Conservation (phyloP, 352 stramenopile genomes). For the Phytophthora crassamura region DNA sequence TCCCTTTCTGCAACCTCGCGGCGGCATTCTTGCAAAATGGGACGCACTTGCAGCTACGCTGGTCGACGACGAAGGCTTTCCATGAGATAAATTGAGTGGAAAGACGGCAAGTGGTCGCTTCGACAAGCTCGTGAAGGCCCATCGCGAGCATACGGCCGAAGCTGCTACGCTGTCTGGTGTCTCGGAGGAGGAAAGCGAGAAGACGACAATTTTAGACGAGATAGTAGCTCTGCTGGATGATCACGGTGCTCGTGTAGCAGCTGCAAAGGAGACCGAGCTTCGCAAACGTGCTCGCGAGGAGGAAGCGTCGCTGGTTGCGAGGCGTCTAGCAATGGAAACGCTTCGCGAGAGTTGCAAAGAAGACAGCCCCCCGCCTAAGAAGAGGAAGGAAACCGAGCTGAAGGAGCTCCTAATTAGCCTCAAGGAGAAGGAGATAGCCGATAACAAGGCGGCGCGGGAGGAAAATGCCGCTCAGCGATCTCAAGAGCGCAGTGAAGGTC, state of each 20-base stretch:
- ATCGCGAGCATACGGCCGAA: neutral
- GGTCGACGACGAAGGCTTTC: slow-evolving; percentile 9
- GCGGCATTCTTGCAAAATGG: slow-evolving; percentile 5
- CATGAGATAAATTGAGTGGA: neutral
- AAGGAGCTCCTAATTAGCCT: slow-evolving; percentile 7
- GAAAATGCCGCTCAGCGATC: neutral
- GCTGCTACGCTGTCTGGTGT: neutral
- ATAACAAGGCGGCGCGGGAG: slow-evolving; percentile 1
- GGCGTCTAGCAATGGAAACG: slow-evolving; percentile 6
- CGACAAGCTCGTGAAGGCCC: slow-evolving; percentile 9
- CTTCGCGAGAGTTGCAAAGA: neutral
- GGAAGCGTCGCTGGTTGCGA: neutral
- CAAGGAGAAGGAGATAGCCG: neutral
- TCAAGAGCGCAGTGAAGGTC: slow-evolving; percentile 3
- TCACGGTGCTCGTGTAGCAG: neutral
- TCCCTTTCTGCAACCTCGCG: slow-evolving; percentile 1
- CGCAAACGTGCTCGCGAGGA: slow-evolving; percentile 4
- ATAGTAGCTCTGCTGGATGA: neutral
- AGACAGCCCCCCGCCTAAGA: slow-evolving; percentile 3
- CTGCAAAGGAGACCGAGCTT: neutral
- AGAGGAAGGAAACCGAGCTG: slow-evolving; percentile 11
- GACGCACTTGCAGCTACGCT: slow-evolving; percentile 1
- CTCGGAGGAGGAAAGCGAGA: neutral
- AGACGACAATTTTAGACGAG: slow-evolving; percentile 3
- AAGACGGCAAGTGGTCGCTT: slow-evolving; percentile 15